Evolutionary conservation across 257 asterid species (phyloP), one percentile per base, ranked within the genome.

Genomic region (Forsythia suspensa): DNA sequence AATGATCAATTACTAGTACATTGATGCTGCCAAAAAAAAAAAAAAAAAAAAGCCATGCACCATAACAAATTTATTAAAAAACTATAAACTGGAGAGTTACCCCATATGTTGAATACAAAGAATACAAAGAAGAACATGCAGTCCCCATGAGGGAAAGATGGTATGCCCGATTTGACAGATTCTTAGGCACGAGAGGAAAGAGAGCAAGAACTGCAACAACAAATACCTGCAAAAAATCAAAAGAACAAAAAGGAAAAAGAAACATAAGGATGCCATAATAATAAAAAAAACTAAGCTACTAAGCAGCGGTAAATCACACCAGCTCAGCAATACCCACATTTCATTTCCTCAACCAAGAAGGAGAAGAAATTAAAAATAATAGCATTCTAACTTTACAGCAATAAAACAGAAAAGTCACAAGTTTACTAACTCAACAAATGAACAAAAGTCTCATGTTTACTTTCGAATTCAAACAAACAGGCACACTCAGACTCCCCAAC

Each of bases 101-200:
- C 97, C 99, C 99, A 85, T 93, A 89, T 72, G 86, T 42, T 29
- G 97, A 85, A 82, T 91, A 91, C 83, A 93, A 68, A 8, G 99
- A 92, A 82, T 87, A 93, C 34, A 92, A 68, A 38, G 99, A 86
- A 72, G 96, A 84, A 81, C 91, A 87, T 24, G 92, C 90, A 40
- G 96, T 93, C 77, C 99, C 99, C 83, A 86, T 73, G 69, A 93
- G 90, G 76, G 97, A 88, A 82, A 91, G 91, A 46, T 91, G 89
- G 82, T 88, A 91, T 79, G 98, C 97, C 72, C 91, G 88, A 76
- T 82, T 85, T 15, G 99, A 91, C 68, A 95, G 90, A 82, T 87
- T 82, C 74, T 78, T 80, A 37, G 98, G 98, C 79, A 87, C 86
- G 79, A 93, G 82, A 13, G 97, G 98, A 40, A 95, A 83, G 63